A percentile compares a stretch with the other conserved stretches of the same genome.
Evolutionary conservation across 768 basidiomycete species (phyloP).

Genomic region (Trametes villosa): DNA sequence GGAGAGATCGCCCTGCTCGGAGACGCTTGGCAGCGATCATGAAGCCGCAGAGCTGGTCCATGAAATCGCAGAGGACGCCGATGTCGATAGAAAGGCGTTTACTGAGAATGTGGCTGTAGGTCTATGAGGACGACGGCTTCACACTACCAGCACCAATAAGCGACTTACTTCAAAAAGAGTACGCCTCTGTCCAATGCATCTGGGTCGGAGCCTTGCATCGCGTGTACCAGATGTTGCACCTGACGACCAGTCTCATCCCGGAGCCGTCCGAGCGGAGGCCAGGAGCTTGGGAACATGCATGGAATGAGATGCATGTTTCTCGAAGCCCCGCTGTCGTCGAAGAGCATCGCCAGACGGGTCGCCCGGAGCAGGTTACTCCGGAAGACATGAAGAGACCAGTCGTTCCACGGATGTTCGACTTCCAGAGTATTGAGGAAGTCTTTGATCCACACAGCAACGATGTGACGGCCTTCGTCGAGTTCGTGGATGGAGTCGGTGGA

Average conservation of each 20-base stretch:
- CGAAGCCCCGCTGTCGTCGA: slow-evolving; percentile 43
- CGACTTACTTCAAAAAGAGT: slow-evolving; percentile 45
- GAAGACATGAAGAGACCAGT: slow-evolving; percentile 28
- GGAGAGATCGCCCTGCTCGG: slow-evolving; percentile 32
- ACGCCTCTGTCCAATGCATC: slow-evolving; percentile 38
- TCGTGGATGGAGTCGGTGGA: slow-evolving; percentile 44
- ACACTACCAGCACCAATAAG: slow-evolving; percentile 5
- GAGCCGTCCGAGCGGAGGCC: neutral
- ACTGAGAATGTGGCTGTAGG: slow-evolving; percentile 49
- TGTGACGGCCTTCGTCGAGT: slow-evolving; percentile 38
- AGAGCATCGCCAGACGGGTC: slow-evolving; percentile 41
- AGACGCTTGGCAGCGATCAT: slow-evolving; percentile 42
- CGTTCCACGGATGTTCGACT: slow-evolving; percentile 21
- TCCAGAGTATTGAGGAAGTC: slow-evolving; percentile 43
- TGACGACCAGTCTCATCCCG: slow-evolving; percentile 23
- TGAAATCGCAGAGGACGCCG: slow-evolving; percentile 53
- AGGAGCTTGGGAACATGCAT: slow-evolving; percentile 20
- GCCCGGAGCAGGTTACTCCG: slow-evolving; percentile 47
- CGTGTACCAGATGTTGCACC: slow-evolving; percentile 34
- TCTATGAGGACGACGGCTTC: neutral
- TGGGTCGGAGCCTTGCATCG: slow-evolving; percentile 4
- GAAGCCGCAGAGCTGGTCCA: slow-evolving; percentile 52
- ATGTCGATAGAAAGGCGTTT: slow-evolving; percentile 45
- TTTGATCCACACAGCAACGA: slow-evolving; percentile 52
- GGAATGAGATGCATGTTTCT: slow-evolving; percentile 40